Base-by-base conservation (phyloP, 768 basidiomycete species). In the Mycena rosella region DNA sequence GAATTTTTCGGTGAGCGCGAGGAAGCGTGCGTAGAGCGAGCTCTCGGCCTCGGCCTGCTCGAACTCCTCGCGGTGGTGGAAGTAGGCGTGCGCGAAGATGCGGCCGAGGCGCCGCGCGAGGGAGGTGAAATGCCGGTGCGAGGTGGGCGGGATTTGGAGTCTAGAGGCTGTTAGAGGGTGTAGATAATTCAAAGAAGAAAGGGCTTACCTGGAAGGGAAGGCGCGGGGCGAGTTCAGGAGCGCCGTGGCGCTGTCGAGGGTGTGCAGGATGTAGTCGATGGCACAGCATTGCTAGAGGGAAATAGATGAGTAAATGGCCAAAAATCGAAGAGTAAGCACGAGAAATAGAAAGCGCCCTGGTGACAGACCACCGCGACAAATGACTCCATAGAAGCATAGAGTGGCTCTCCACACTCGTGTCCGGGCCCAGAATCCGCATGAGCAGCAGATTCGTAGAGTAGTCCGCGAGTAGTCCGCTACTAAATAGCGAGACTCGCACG, bases 1-100 rank as follows among this genome's bases (percentile, higher is more conserved):
- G 80, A 92, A 96, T 75, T 88, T 88, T 66, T 86, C 84, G 10
- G 92, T 92, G 64, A 97, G 87, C 14, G 91, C 91, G 62, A 96
- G 86, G 83, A 97, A 97, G 73, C 96, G 91, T 38, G 92, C 91
- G 75, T 97, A 96, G 3, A 98, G 84, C 0, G 93, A 93, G 9
- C 92, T 95, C 79, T 98, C 96, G 8, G 90, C 94, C 80, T 96
- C 95, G 32, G 92, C 92, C 76, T 94, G 92, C 72, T 94, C 92
- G 76, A 97, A 97, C 0, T 89, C 89, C 76, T 96, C 96, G 69
- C 94, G 91, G 78, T 97, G 96, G 77, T 96, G 95, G 81, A 92
- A 96, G 83, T 96, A 98, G 2, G 96, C 96, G 78, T 99, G 97
- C 0, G 95, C 94, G 75, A 99, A 98, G 69, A 98, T 96, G 40